Percentiles rank a stretch among this genome's conserved stretches.
Evolutionary conservation across 331 rosid genomes (phyloP).

Genomic region (Cucumis variabilis): DNA sequence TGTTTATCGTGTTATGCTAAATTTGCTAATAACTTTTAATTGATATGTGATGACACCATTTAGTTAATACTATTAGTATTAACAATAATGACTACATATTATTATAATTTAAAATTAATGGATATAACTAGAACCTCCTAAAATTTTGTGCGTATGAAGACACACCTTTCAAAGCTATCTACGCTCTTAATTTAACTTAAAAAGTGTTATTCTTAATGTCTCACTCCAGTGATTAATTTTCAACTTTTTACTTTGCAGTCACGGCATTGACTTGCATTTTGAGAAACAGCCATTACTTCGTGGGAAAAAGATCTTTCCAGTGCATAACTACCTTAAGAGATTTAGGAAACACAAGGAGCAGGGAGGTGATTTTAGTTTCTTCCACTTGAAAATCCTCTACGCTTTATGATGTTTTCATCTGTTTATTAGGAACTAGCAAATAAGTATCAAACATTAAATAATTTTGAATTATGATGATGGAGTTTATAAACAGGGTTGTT

Average conservation of each 20-base stretch:
- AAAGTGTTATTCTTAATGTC: background rate
- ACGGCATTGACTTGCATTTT: conserved; percentile 52
- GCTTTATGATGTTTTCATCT: background rate
- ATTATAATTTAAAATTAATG: background rate
- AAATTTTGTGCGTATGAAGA: background rate
- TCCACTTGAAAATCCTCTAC: background rate
- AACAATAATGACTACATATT: background rate
- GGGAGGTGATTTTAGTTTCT: conserved; percentile 52
- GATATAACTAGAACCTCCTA: background rate
- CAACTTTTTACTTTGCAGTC: conserved; percentile 49
- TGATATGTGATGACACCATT: background rate
- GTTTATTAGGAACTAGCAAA: background rate
- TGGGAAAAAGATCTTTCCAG: conserved; percentile 58
- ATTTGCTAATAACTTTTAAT: background rate
- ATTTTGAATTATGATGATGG: background rate
- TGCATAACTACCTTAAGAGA: conserved; percentile 57
- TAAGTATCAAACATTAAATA: background rate
- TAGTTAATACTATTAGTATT: background rate
- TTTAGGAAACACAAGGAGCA: conserved; percentile 49
- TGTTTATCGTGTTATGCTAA: background rate
- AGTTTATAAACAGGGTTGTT: background rate
- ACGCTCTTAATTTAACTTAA: background rate
- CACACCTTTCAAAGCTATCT: background rate
- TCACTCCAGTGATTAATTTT: background rate
- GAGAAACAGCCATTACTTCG: conserved; percentile 53